A percentile compares a stretch with the other conserved stretches of the same genome.
Conservation (phyloP, 345 rosid genomes). For the Erucastrum elatum region DNA sequence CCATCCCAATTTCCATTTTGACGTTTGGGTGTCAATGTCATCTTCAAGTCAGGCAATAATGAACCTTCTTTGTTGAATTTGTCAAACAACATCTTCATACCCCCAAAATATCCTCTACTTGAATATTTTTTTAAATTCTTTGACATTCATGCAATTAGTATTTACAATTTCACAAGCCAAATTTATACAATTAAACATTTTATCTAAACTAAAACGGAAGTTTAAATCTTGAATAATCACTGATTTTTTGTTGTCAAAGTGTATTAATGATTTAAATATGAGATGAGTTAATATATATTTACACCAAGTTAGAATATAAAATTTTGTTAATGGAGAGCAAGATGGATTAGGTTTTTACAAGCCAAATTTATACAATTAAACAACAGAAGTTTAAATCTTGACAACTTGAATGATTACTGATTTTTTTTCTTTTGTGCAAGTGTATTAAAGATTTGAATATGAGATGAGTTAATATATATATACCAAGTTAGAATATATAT, state of each 20-base stretch:
- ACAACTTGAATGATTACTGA: background rate
- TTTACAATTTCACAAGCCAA: background rate
- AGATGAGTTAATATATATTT: too few species aligned
- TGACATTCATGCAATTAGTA: background rate
- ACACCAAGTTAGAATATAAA: too few species aligned
- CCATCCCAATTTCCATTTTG: constrained; percentile 13
- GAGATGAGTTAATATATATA: background rate
- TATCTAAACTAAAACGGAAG: background rate
- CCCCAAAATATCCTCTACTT: background rate
- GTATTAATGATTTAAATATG: too few species aligned
- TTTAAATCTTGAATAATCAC: too few species aligned
- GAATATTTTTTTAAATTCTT: background rate
- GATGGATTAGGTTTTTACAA: background rate
- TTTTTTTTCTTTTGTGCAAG: background rate
- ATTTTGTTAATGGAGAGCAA: too few species aligned
- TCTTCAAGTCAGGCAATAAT: background rate
- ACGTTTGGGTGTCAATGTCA: constrained; percentile 10
- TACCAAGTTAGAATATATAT: background rate
- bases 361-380: background rate
- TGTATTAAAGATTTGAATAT: background rate
- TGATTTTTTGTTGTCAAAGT: too few species aligned
- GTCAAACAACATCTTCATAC: background rate
- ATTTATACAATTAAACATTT: background rate
- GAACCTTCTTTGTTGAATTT: background rate
- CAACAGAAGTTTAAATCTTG: too few species aligned